Conservation (phyloP, 192 early-diverging fungal genomes). For the Chytriomyces hyalinus region DNA sequence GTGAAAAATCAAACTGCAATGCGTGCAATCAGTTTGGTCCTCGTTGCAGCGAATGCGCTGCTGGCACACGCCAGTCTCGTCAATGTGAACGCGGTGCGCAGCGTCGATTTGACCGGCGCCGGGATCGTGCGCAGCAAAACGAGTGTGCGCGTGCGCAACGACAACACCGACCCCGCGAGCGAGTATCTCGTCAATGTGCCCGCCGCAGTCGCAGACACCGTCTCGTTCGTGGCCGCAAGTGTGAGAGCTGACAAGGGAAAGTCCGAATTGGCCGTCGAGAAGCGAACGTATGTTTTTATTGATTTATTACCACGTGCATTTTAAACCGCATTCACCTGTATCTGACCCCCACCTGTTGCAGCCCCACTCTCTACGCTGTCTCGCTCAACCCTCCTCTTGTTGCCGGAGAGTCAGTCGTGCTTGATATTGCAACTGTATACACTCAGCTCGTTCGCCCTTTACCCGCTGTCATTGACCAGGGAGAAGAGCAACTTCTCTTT, state of each 20-base stretch:
- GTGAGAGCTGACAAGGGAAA: constrained; percentile 7
- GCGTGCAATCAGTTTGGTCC: neutral
- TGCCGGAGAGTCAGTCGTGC: constrained; percentile 32
- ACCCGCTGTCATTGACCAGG: constrained; percentile 61
- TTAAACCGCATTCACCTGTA: neutral
- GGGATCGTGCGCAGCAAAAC: constrained; percentile 55
- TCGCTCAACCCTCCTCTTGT: constrained; percentile 30
- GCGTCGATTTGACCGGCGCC: constrained; percentile 63
- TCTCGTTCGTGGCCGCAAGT: constrained; percentile 39
- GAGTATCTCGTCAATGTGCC: constrained; percentile 42
- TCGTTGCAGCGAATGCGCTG: neutral
- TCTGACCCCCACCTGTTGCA: neutral
- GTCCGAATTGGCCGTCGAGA: too few species aligned
- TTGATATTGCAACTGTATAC: constrained; percentile 41
- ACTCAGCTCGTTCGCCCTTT: constrained; percentile 45
- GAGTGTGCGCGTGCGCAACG: constrained; percentile 55
- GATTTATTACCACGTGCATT: too few species aligned
- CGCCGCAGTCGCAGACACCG: constrained; percentile 11
- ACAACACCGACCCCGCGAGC: constrained; percentile 33
- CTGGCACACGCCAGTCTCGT: constrained; percentile 10
- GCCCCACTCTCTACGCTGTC: constrained; percentile 29
- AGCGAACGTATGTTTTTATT: too few species aligned
- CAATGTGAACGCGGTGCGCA: constrained; percentile 65
- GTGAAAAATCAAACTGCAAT: too few species aligned
- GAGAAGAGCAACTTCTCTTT: constrained; percentile 68